A percentile compares a stretch with the other conserved stretches of the same genome.
These are phyloP conservation scores for Fusarium sp. DNA, from an alignment of 2,329 filamentous ascomycete genomes.

Conservation along the genomic window DNA sequence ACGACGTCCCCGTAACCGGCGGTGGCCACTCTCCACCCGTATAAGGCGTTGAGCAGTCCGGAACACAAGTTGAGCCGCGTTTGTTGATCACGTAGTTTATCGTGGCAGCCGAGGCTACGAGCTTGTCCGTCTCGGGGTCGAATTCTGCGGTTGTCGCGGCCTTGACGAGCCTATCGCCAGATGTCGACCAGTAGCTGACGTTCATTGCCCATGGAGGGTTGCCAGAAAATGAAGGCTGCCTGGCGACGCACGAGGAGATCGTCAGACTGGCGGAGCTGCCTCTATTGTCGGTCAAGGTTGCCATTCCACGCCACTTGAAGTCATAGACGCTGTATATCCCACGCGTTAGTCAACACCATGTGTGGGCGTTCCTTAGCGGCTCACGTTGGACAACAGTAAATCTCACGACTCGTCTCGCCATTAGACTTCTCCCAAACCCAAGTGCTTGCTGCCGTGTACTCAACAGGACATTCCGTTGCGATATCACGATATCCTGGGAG, in stretches of 20 bases:
- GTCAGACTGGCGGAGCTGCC: background rate
- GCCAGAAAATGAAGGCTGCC: background rate
- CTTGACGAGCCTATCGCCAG: background rate
- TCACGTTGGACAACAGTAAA: background rate
- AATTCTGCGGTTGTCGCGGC: background rate
- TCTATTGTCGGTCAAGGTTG: background rate
- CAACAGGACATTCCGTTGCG: background rate
- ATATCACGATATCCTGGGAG: background rate
- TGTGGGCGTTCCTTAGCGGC: background rate
- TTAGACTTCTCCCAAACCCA: background rate
- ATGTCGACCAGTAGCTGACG: background rate
- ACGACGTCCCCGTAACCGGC: background rate
- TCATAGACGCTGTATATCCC: background rate
- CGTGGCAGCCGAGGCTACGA: background rate
- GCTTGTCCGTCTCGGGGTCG: background rate
- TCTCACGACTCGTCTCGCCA: background rate
- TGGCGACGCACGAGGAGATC: background rate
- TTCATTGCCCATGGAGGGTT: background rate
- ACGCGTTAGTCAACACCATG: background rate
- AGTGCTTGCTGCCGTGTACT: background rate
- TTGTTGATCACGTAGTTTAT: background rate
- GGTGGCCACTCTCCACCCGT: background rate
- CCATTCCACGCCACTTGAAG: background rate
- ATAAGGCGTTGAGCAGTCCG: background rate
- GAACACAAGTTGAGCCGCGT: background rate